Evolutionary conservation across 306 rosid species (phyloP), one percentile per base, ranked within the genome.

Genomic region (Gastrolobium villosum): DNA sequence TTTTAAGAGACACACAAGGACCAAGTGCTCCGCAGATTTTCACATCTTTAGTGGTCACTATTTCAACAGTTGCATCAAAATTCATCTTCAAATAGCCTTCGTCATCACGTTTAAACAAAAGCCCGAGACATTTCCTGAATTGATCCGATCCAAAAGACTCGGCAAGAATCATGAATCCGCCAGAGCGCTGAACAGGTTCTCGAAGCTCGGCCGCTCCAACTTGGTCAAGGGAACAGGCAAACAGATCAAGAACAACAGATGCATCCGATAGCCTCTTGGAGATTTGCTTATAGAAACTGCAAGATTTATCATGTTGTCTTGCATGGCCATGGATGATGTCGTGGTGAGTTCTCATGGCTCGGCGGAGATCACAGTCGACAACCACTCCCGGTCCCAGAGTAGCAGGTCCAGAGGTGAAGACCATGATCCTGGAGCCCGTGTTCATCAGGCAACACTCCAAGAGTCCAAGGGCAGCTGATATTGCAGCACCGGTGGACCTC

Each of bases 21-120:
- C 98, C 98, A 59, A 91, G 92, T 39, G 98, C 98, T 76, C 98
- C 98, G 74, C 91, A 90, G 30, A 94, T 90, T 85, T 90, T 90
- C 31, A 94, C 87, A 84, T 91, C 98, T 74, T 82, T 89, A 40
- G 96, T 88, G 45, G 97, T 88, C 72, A 94, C 96, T 57, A 94
- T 59, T 81, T 94, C 96, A 63, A 94, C 80, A 70, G 98, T 90
- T 20, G 97, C 96, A 81, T 90, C 97, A 63, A 90, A 89, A 63
- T 86, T 78, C 94, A 91, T 94, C 55, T 83, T 83, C 89, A 94
- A 54, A 75, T 83, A 77, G 13, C 94, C 97, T 75, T 85, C 90
- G 20, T 74, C 81, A 8, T 91, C 91, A 11, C 74, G 83, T 50
- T 62, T 68, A 82, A 91, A 94, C 41, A 86, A 65, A 78, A 88